Evolutionary conservation across 2,329 filamentous ascomycete species (phyloP).

Genomic region (Fusarium falciforme): DNA sequence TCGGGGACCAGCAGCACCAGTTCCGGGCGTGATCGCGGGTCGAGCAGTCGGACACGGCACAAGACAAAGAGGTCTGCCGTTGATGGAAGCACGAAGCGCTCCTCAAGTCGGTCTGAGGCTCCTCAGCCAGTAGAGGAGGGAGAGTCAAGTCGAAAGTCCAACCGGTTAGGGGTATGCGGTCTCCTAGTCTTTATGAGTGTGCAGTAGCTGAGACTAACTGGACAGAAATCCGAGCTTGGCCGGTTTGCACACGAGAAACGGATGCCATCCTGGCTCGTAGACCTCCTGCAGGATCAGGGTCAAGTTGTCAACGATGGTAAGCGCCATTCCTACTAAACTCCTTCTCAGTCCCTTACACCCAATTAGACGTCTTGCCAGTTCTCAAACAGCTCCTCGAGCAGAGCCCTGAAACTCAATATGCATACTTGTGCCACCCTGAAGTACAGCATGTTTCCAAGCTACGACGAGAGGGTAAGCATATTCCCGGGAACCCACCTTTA

Average conservation of each 20-base stretch:
- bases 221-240: conserved; percentile 73
- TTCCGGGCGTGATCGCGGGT: conserved; percentile 15
- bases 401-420: conserved; percentile 70
- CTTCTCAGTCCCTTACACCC: conserved; percentile 30
- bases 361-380: conserved; percentile 68
- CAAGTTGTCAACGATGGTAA: conserved; percentile 66
- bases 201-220: conserved; percentile 1
- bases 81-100: conserved; percentile 14
- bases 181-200: not conserved
- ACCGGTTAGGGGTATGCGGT: conserved; percentile 35
- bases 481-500: not conserved
- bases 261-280: conserved; percentile 78
- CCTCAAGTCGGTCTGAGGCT: conserved; percentile 4
- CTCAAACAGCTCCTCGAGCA: conserved; percentile 73
- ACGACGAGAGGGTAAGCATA: conserved; percentile 70
- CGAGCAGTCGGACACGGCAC: conserved; percentile 35
- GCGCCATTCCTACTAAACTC: not conserved
- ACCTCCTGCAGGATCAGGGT: conserved; percentile 69
- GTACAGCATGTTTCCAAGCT: conserved; percentile 87
- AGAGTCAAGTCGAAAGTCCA: conserved; percentile 16
- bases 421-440: conserved; percentile 82
- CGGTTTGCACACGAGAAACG: conserved; percentile 77
- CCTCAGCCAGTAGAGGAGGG: conserved; percentile 1
- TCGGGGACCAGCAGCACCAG: conserved; percentile 5
- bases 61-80: conserved; percentile 33